Conservation (phyloP, 2,329 filamentous ascomycete genomes). For the Calonectria pteridis region DNA sequence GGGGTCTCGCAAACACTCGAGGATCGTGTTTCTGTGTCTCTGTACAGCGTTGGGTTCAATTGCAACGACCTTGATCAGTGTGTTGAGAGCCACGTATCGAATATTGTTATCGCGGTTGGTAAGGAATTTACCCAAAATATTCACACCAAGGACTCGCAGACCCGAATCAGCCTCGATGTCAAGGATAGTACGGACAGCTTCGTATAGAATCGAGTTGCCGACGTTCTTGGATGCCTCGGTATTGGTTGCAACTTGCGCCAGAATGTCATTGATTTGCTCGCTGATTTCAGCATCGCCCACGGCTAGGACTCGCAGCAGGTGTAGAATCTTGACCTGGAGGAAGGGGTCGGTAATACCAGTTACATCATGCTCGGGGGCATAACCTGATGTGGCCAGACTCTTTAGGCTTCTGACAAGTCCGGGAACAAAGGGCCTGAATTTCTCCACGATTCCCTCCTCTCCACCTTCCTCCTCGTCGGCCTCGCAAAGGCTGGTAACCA, state of each 20-base stretch:
- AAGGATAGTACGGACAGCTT: constrained; percentile 95
- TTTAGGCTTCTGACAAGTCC: constrained; percentile 92
- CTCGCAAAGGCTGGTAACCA: constrained; percentile 93
- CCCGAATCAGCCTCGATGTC: constrained; percentile 99
- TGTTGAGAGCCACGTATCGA: constrained; percentile 97
- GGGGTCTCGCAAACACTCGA: constrained; percentile 95
- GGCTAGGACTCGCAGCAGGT: constrained; percentile 86
- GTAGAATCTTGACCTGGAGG: constrained; percentile 94
- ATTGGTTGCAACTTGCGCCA: constrained; percentile 97
- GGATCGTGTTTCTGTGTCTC: constrained; percentile 94
- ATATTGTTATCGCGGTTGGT: constrained; percentile 99
- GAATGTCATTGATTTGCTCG: constrained; percentile 98
- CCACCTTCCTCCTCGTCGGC: constrained; percentile 92
- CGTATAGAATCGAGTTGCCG: constrained; percentile 97
- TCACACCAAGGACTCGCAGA: constrained; percentile 92
- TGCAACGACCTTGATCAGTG: constrained; percentile 96
- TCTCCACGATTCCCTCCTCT: constrained; percentile 90
- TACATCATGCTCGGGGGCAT: constrained; percentile 97
- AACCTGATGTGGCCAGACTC: constrained; percentile 92
- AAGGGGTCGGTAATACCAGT: constrained; percentile 98
- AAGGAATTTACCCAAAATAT: constrained; percentile 97
- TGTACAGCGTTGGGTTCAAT: constrained; percentile 98
- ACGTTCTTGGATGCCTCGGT: constrained; percentile 99
- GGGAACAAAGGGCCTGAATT: constrained; percentile 89
- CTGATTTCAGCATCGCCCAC: constrained; percentile 89